Evolutionary conservation across 148 eudicot genomes (phyloP), one percentile per base, ranked within the genome.

Genomic region (Rhododendron ferrugineum): DNA sequence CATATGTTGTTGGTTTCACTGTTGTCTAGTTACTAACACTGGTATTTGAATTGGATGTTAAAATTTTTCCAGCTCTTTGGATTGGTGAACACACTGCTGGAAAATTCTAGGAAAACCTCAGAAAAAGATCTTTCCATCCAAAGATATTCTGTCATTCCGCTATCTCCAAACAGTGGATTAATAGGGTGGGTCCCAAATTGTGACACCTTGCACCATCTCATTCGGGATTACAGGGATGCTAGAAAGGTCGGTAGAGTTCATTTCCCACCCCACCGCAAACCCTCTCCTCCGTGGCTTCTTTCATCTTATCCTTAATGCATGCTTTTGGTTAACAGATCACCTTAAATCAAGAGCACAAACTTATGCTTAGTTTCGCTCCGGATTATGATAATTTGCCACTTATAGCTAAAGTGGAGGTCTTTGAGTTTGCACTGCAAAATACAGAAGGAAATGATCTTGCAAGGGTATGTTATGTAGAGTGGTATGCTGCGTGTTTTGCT

Each of bases 141-240:
- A 89, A 90, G 98, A 91, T 97, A 97, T 92, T 85, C 92, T 64
- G 99, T 97, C 85, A 94, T 97, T 88, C 99, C 98, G 32, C 86
- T 97, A 83, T 92, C 99, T 86, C 98, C 98, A 62, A 97, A 97
- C 87, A 97, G 99, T 92, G 99, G 99, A 84, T 89, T 97, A n/a
- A 95, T 97, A 80, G 99, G 93, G 40, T 97, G 99, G 99, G 98
- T 93, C 81, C 99, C 99, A 40, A 91, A 97, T 85, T 97, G 99
- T 88, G 99, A 97, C 91, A 97, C 99, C 60, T 86, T 97, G 85
- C 99, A 97, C 88, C 96, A 94, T 36, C 99, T 97, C 87, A 97
- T 95, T 80, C 92, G 94, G 78, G 99, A 97, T 86, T 97, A 97
- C 76, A 92, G 99, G 88, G 98, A 95, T 88, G 99, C 96, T 36